Evolutionary conservation across 2,329 filamentous ascomycete species (phyloP), one percentile per base, ranked within the genome.

Genomic region (Pyrenochaeta sp.): DNA sequence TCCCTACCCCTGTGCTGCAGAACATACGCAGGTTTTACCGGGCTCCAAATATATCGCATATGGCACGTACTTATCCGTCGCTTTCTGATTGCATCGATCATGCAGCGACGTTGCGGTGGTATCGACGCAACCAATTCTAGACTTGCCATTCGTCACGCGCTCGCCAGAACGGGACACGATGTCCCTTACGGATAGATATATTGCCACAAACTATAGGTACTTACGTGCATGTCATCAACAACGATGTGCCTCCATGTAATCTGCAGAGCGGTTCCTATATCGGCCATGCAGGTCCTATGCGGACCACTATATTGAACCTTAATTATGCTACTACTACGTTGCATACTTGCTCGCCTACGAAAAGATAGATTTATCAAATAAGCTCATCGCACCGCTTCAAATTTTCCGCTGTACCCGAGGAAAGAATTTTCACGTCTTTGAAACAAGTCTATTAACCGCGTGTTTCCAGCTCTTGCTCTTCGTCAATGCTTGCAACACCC

Each of bases 1-100:
- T 49, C 36, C 44, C 50, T 39, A 39, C 13, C 54, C 50, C 54
- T 53, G 50, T 27, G 10, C 27, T 52, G 37, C 44, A 53, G 30
- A 45, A 49, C 50, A 49, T 48, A 44, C 40, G 47, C 34, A 37
- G 32, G 25, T 36, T 39, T 49, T 47, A 34, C 46, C 46, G 24
- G 46, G 32, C 34, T 40, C 34, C 27, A 47, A 34, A 47, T 47
- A 13, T 22, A 6, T 7, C 46, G 22, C 25, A 37, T 39, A 49
- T 39, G 37, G 46, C 19, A 40, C 34, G 10, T 37, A 49, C 46
- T 49, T 40, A 37, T 27, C 46, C 46, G 46, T 27, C 34, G 12
- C n/a, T 37, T 22, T 22, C 34, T 39, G 32, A 37, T 37, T 49
- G 45, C 45, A 47, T 28, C 45, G 28, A 34, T 19, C 45, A 47